Base-by-base conservation (phyloP, 208 protist genomes). In the Leptomonas pyrrhocoris region DNA sequence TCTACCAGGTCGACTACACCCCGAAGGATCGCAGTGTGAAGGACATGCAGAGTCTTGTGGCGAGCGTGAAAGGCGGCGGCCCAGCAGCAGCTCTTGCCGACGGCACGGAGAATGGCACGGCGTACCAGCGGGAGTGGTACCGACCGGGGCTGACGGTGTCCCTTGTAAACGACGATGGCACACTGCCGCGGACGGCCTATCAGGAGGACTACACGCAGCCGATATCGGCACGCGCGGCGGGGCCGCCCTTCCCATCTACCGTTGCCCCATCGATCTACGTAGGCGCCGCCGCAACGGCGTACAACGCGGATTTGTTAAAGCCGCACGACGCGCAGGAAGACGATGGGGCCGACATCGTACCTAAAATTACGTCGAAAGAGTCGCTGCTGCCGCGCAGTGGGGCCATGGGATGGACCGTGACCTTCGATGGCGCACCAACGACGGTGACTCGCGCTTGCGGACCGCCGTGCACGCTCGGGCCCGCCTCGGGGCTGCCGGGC, bases 351-450 rank as follows among this genome's bases (percentile, higher is more conserved):
- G 81, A 85, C 48, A 56, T 95, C 40, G 56, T 85, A 6, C 85
- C 84, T 12, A 93, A 95, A 67, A 92, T 95, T 49, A 92, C 86
- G 11, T 78, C 71, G 23, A 81, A 60, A 46, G 85, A 88, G 48
- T 86, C 84, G 2, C 76, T 90, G 34, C 69, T 89, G 57, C 80
- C 81, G 25, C 58, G 51, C 36, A 55, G 54, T 28, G 27, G 18
- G 31, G 23, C 62, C 40, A 28, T 25, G 42, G 49, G 42, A n/a
- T 70, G 54, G 53, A 23, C 62, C 5, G 51, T 55, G 1, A 23
- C 30, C 30, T 65, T 76, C 11, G 61, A 57, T n/a, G 42, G 25
- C 42, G 11, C 13, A 2, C 13, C 11, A 21, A n/a, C 40, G 7
- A 2, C 27, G 72, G 75, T 43, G 25, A 70, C 42, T 40, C 74